Base-by-base conservation (phyloP, 352 stramenopile species). In the Peronospora farinosa region DNA sequence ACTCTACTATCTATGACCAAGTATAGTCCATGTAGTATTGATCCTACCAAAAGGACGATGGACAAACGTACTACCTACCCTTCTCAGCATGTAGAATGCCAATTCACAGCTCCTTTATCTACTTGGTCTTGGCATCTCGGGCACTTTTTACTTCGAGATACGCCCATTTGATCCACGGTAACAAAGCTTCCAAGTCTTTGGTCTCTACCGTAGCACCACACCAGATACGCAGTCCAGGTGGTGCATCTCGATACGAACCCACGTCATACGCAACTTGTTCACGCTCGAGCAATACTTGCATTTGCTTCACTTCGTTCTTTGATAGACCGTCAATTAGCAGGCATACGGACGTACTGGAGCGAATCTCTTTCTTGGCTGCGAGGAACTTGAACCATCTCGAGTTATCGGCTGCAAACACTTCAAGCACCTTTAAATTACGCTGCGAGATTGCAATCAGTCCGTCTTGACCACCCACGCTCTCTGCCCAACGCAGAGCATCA, bases 121-220 rank as follows among this genome's bases (percentile, higher is more conserved):
- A 68, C 40, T 76, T 42, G 25, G 27, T 35, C 47, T 63, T 66
- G 36, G 54, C 42, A 15, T 60, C 56, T 17, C 60, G 30, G 2
- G 57, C 57, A 36, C 63, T 71, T 60, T 96, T 95, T 31, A 92
- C 85, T 63, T 96, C 79, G 8, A 95, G 80, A 64, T 98, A 98
- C 13, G 96, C 95, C 94, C 95, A 98, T 70, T 97, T 95, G 65
- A 99, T 88, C 96, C 96, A 99, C 9, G 97, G 97, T 79, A 98
- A 93, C 47, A 99, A 67, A 47, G 92, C 91, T 65, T 98, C 92
- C 8, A 99, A 57, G 74, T 99, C 96, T 52, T 92, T 87, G 39
- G 90, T 97, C 74, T 99, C 96, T 38, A 99, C 96, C 5, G 96
- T 99, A n/a, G 96, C 96, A 50, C 96, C 96, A 69, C 96, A 98